A percentile compares a stretch with the other conserved stretches of the same genome.
Conservation (phyloP, 2,329 filamentous ascomycete genomes). For the Acephala macrosclerotiorum region DNA sequence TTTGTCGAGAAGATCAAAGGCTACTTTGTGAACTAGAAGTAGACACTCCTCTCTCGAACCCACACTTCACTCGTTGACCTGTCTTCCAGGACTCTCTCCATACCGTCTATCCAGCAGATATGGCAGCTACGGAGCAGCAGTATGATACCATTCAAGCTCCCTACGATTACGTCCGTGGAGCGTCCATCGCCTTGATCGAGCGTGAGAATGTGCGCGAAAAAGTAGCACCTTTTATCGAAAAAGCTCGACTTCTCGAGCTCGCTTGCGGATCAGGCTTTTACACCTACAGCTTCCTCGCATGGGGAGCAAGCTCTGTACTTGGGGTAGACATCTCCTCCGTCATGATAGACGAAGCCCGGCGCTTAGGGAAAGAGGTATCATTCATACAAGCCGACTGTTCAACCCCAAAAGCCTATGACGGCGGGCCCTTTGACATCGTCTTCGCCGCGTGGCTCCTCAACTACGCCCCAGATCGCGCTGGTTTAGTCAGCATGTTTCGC, state of each 20-base stretch:
- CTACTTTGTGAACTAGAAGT: too few species aligned
- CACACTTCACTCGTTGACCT: too few species aligned
- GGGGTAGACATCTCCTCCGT: slow-evolving; percentile 47
- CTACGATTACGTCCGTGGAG: slow-evolving; percentile 32
- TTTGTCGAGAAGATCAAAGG: too few species aligned
- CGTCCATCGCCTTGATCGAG: slow-evolving; percentile 35
- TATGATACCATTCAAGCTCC: slow-evolving; percentile 35
- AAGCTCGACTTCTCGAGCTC: slow-evolving; percentile 46
- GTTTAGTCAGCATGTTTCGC: slow-evolving; percentile 46
- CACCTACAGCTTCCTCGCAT: slow-evolving; percentile 44
- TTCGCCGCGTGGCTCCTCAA: slow-evolving; percentile 49
- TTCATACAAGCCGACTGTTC: slow-evolving; percentile 42
- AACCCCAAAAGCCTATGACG: slow-evolving; percentile 35
- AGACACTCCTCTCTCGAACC: too few species aligned
- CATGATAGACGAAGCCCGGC: slow-evolving; percentile 45
- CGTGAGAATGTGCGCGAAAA: slow-evolving; percentile 32
- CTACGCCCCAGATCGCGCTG: slow-evolving; percentile 43
- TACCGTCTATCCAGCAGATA: slow-evolving; percentile 15
- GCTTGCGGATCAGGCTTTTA: slow-evolving; percentile 49
- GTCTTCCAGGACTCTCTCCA: too few species aligned
- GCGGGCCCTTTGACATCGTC: slow-evolving; percentile 47
- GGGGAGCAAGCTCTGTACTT: slow-evolving; percentile 46
- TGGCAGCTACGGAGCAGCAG: slow-evolving; percentile 26
- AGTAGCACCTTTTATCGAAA: slow-evolving; percentile 32
- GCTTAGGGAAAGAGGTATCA: slow-evolving; percentile 18